phyloP scores from a whole-genome alignment of 2,329 filamentous ascomycete species.

The Scedosporium aurantiacum region DNA sequence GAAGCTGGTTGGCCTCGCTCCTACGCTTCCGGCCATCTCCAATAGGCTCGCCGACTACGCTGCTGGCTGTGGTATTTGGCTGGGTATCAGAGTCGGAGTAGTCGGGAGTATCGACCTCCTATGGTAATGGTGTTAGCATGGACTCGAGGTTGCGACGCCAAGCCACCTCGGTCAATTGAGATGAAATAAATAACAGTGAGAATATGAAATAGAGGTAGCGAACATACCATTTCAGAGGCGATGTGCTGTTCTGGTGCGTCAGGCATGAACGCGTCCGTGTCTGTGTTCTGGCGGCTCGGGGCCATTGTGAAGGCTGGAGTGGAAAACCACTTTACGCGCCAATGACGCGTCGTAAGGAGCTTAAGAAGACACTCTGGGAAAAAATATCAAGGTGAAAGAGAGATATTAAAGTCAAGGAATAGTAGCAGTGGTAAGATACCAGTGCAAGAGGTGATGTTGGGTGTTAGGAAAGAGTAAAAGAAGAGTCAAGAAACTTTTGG shows the following conservation, averaged over 20 bases:
- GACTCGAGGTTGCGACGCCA: not conserved
- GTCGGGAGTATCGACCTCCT: slow-evolving; percentile 53
- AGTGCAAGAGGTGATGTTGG: not conserved
- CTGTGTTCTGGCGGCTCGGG: slow-evolving; percentile 40
- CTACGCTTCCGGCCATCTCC: slow-evolving; percentile 75
- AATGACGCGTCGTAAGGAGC: slow-evolving; percentile 33
- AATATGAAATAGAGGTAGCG: not conserved
- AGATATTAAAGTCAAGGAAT: not conserved
- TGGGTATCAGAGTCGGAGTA: slow-evolving; percentile 58
- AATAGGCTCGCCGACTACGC: slow-evolving; percentile 63
- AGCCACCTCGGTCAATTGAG: no score
- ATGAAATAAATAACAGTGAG: not conserved
- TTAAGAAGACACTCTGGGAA: not conserved
- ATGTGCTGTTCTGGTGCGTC: slow-evolving; percentile 41
- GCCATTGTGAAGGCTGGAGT: slow-evolving; percentile 33
- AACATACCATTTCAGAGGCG: slow-evolving; percentile 39
- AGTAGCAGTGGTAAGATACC: not conserved
- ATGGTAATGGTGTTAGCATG: not conserved
- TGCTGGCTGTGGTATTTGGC: slow-evolving; percentile 66
- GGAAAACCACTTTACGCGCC: slow-evolving; percentile 42
- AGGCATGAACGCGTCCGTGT: slow-evolving; percentile 52
- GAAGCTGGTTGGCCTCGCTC: slow-evolving; percentile 77
- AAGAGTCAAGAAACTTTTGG: not conserved
- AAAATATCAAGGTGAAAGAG: not conserved
- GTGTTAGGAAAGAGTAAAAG: not conserved